Conservation (phyloP, 2,329 filamentous ascomycete species). For the Aspergillus novoparasiticus region DNA sequence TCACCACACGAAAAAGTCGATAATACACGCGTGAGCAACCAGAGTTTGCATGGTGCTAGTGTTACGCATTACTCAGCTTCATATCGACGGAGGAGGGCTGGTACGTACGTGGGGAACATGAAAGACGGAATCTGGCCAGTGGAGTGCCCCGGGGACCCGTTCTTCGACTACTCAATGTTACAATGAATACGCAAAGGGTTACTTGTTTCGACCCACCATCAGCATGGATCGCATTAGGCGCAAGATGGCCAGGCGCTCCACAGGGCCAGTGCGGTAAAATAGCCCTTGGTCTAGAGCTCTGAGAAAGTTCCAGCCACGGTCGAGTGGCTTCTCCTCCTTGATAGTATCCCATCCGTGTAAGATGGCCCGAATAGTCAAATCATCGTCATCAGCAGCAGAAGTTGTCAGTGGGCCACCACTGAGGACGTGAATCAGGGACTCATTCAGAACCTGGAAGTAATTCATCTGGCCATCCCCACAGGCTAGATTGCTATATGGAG, state of each 20-base stretch:
- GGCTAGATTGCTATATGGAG: background rate
- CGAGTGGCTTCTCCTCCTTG: background rate
- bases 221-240: background rate
- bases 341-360: background rate
- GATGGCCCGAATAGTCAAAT: background rate
- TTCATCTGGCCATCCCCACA: background rate
- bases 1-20: background rate
- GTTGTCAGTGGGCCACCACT: background rate
- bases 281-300: background rate
- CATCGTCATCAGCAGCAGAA: background rate
- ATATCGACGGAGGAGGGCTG: background rate
- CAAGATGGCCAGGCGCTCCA: background rate
- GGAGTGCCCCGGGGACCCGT: background rate
- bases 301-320: background rate
- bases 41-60: background rate
- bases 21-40: background rate
- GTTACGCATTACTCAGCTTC: background rate
- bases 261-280: background rate
- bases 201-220: background rate
- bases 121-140: background rate
- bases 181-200: background rate
- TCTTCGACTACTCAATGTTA: background rate
- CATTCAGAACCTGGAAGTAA: background rate
- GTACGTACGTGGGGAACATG: background rate
- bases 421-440: background rate